Percentiles rank a stretch among this genome's conserved stretches.
These are phyloP conservation scores for Trametes gibbosa DNA, from an alignment of 768 basidiomycete species.

Conservation along the genomic window DNA sequence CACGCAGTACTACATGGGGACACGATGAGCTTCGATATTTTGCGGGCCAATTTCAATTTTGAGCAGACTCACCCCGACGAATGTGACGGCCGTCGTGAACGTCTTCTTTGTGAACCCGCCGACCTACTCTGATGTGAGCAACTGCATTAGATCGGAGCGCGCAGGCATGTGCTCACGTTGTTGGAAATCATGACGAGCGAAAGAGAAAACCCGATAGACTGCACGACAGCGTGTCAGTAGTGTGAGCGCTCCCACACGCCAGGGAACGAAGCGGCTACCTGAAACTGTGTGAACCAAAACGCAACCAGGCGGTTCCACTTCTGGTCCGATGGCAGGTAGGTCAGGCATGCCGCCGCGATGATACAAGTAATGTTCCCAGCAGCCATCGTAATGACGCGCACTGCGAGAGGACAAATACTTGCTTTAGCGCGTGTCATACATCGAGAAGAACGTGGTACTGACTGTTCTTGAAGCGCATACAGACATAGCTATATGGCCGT, in stretches of 20 bases:
- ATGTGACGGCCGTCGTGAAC: slow-evolving; percentile 30
- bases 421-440: not conserved
- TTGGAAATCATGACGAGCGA: slow-evolving; percentile 31
- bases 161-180: slow-evolving; percentile 7
- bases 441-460: not conserved
- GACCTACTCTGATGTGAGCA: slow-evolving; percentile 14
- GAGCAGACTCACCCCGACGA: slow-evolving; percentile 22
- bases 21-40: not conserved
- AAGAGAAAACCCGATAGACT: slow-evolving; percentile 28
- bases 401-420: not conserved
- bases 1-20: slow-evolving; percentile 12
- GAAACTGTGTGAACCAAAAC: slow-evolving; percentile 32
- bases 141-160: not conserved
- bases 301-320: slow-evolving; percentile 33
- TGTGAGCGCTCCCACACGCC: not conserved
- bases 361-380: slow-evolving; percentile 33
- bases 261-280: not conserved
- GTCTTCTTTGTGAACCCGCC: slow-evolving; percentile 31
- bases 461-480: slow-evolving; percentile 22
- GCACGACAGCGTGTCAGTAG: not conserved
- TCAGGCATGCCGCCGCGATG: slow-evolving; percentile 29
- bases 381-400: slow-evolving; percentile 16
- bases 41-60: not conserved
- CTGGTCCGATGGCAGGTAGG: slow-evolving; percentile 28
- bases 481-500: slow-evolving; percentile 1